A percentile compares a stretch with the other conserved stretches of the same genome.
Conservation (phyloP, 345 rosid genomes). For the Geranium rotundifolium region DNA sequence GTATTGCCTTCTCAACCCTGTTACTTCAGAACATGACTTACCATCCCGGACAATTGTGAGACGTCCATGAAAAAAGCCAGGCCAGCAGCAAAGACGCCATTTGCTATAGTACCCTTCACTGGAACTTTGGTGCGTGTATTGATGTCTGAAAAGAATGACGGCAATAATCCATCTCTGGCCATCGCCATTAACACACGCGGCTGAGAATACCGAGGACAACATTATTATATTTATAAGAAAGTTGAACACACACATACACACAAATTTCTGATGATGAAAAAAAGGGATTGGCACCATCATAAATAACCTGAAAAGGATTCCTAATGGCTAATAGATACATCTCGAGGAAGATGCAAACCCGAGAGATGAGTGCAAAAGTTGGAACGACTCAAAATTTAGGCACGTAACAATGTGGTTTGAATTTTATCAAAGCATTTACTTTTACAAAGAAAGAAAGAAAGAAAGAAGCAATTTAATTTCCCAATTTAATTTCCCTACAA, state of each 20-base stretch:
- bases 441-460: no score
- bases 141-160: conserved; percentile 58
- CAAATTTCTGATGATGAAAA: no score
- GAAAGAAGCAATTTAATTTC: no score
- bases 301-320: background rate
- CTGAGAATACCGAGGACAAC: background rate
- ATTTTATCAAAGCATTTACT: no score
- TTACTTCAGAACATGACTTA: background rate
- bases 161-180: conserved; percentile 70
- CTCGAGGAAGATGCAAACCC: no score
- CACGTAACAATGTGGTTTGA: no score
- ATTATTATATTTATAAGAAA: background rate
- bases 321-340: no score
- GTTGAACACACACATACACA: background rate
- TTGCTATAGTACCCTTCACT: conserved; percentile 45
- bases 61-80: background rate
- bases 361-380: no score
- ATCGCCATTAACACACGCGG: conserved; percentile 38
- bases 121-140: conserved; percentile 53
- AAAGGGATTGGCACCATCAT: no score
- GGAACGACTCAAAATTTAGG: no score
- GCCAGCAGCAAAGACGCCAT: conserved; percentile 20
- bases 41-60: background rate
- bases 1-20: no score
- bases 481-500: no score